Conservation (phyloP, 2,329 filamentous ascomycete species). For the Sarocladium oryzae region DNA sequence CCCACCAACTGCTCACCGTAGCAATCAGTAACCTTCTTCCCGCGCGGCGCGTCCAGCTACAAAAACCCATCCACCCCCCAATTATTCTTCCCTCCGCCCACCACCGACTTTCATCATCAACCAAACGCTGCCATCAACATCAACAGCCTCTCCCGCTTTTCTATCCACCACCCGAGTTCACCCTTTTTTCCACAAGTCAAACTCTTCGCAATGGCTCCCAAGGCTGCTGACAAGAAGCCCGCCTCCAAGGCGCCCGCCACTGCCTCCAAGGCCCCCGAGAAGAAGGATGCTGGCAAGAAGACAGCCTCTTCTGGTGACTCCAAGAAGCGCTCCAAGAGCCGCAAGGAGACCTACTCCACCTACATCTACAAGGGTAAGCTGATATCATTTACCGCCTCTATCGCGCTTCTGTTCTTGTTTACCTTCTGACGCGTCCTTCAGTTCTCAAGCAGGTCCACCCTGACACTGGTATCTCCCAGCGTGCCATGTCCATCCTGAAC, state of each 20-base stretch:
- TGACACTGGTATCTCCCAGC: conserved; percentile 99
- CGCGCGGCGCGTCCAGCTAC: conserved; percentile 50
- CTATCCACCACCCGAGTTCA: conserved; percentile 12
- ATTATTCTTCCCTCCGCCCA: conserved; percentile 37
- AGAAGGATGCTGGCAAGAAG: conserved; percentile 99
- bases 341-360: conserved; percentile 99
- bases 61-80: conserved; percentile 52
- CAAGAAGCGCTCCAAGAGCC: conserved; percentile 99
- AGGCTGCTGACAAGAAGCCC: conserved; percentile 98
- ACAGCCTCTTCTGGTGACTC: conserved; percentile 93
- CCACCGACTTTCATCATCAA: conserved; percentile 30
- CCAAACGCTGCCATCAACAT: conserved; percentile 22
- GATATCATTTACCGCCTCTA: not conserved
- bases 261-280: conserved; percentile 68
- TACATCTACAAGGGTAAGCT: conserved; percentile 98
- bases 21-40: conserved; percentile 53
- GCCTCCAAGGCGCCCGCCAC: conserved; percentile 89
- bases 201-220: conserved; percentile 79
- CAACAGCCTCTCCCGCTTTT: conserved; percentile 13
- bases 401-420: conserved; percentile 13
- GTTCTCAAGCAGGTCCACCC: conserved; percentile 99
- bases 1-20: conserved; percentile 12
- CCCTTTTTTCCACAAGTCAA: conserved; percentile 13
- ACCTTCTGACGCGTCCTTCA: conserved; percentile 30
- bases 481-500: conserved; percentile 99